These are phyloP conservation scores for Auriculariales sp. DNA, from an alignment of 768 basidiomycete species.

Conservation along the genomic window DNA sequence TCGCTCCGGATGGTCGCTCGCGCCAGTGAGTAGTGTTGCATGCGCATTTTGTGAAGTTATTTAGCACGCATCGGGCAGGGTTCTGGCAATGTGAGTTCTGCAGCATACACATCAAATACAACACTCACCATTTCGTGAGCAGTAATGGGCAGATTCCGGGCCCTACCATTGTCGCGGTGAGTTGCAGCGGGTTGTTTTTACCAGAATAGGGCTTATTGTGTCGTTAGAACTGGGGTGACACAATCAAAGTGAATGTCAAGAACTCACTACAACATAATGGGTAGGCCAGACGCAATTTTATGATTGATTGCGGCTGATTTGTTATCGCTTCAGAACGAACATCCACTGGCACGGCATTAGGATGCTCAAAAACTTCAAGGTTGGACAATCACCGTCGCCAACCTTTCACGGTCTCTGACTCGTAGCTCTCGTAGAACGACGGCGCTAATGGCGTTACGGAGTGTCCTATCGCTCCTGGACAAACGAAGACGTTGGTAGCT, in stretches of 20 bases:
- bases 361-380: background rate
- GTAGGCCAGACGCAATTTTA: background rate
- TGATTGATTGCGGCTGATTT: background rate
- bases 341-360: slow-evolving; percentile 1
- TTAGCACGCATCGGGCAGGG: too few relatives aligned
- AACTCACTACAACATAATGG: background rate
- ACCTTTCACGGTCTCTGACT: background rate
- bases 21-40: too few relatives aligned
- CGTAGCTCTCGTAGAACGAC: background rate
- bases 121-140: background rate
- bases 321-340: background rate
- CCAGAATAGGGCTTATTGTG: too few relatives aligned
- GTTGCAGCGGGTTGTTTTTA: too few relatives aligned
- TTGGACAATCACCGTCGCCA: background rate
- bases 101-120: too few relatives aligned
- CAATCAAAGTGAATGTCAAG: background rate
- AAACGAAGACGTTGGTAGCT: background rate
- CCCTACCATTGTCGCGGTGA: background rate
- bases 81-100: too few relatives aligned
- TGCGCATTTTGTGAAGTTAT: too few relatives aligned
- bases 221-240: background rate
- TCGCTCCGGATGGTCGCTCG: background rate
- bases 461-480: background rate
- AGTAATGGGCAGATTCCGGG: background rate
- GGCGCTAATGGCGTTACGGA: background rate